A percentile compares a stretch with the other conserved stretches of the same genome.
phyloP scores from a whole-genome alignment of 2,329 filamentous ascomycete species.

The Neospermospora avenae region DNA sequence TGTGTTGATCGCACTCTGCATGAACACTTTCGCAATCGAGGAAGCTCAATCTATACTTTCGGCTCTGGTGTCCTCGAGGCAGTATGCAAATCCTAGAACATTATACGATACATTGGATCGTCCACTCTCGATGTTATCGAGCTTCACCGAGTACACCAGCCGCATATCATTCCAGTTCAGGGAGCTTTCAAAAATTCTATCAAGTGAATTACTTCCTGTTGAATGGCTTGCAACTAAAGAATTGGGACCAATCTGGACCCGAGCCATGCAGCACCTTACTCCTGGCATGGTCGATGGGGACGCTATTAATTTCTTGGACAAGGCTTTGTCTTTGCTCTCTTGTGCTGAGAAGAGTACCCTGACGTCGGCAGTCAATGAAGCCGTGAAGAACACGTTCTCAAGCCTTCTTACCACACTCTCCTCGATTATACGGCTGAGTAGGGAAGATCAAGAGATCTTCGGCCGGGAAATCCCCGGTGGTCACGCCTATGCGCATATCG shows the following conservation, averaged over 20 bases:
- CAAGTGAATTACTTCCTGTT: constrained; percentile 36
- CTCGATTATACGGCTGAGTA: constrained; percentile 36
- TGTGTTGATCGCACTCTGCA: constrained; percentile 43
- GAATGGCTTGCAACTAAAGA: constrained; percentile 45
- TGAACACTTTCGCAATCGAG: constrained; percentile 34
- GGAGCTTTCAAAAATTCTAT: constrained; percentile 39
- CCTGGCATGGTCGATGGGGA: constrained; percentile 34
- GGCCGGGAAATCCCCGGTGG: background rate
- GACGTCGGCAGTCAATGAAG: constrained; percentile 14
- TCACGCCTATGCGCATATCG: constrained; percentile 3
- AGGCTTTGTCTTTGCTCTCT: constrained; percentile 35
- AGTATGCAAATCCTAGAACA: constrained; percentile 38
- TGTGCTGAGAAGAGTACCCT: constrained; percentile 5
- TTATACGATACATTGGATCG: constrained; percentile 31
- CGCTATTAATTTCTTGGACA: constrained; percentile 38
- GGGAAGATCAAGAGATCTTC: background rate
- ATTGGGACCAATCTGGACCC: constrained; percentile 42
- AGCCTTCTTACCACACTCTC: constrained; percentile 42
- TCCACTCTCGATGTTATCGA: constrained; percentile 37
- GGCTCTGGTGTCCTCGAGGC: constrained; percentile 34
- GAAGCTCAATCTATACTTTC: constrained; percentile 44
- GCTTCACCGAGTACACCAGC: constrained; percentile 35
- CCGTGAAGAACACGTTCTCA: constrained; percentile 38
- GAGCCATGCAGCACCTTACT: constrained; percentile 38
- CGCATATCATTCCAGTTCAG: constrained; percentile 38